phyloP scores from a whole-genome alignment of 495 filamentous ascomycete genomes.

The Aspergillus ostianus region DNA sequence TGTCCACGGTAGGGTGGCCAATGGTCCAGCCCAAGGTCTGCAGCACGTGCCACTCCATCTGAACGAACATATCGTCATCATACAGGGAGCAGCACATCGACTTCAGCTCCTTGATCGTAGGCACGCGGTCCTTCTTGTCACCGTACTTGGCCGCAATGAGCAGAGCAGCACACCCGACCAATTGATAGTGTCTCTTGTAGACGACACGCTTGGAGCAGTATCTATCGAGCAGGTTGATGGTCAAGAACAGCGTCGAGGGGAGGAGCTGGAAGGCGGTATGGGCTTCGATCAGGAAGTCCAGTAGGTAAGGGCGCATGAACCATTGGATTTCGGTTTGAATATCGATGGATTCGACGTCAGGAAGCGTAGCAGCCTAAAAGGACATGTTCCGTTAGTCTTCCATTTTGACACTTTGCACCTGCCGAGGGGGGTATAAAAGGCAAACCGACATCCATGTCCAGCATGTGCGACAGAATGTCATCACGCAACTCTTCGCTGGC shows the following conservation, averaged over 20 bases:
- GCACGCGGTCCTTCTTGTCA: conserved; percentile 95
- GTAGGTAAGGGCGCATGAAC: conserved; percentile 98
- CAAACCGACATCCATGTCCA: conserved; percentile 84
- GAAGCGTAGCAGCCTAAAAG: conserved; percentile 75
- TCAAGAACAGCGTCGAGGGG: conserved; percentile 91
- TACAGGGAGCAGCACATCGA: conserved; percentile 99
- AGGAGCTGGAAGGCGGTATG: conserved; percentile 92
- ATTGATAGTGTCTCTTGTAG: conserved; percentile 98
- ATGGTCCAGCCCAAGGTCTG: conserved; percentile 97
- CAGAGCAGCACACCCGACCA: conserved; percentile 94
- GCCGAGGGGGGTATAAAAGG: neutral
- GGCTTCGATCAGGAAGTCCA: conserved; percentile 98
- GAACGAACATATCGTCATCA: conserved; percentile 99
- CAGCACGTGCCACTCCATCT: conserved; percentile 99
- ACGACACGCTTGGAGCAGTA: conserved; percentile 99
- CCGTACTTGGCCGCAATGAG: conserved; percentile 98
- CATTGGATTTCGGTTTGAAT: conserved; percentile 99
- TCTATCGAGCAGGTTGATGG: conserved; percentile 92
- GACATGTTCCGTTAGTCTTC: too few species aligned
- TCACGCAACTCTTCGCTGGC: conserved; percentile 87
- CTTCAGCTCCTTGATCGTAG: conserved; percentile 91
- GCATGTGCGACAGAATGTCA: conserved; percentile 89
- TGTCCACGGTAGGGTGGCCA: conserved; percentile 92
- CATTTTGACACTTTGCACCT: neutral
- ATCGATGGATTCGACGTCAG: conserved; percentile 95